Conservation (phyloP, 768 basidiomycete genomes). For the Rhodotorula paludigena region DNA sequence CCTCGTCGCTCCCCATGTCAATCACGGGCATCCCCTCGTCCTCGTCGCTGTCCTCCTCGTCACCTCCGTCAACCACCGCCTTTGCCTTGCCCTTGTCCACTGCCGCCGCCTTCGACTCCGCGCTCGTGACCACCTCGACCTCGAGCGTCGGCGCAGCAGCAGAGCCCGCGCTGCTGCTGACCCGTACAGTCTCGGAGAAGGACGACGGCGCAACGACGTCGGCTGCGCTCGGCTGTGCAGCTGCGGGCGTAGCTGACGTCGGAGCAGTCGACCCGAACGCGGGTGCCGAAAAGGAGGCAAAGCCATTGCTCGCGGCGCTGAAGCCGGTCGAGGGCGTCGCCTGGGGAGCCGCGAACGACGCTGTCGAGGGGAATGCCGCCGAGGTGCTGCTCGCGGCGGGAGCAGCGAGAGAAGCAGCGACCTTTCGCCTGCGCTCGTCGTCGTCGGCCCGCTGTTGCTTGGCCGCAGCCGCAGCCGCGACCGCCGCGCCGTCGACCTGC, state of each 20-base stretch:
- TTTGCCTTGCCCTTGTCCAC: conserved; percentile 3
- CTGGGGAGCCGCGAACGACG: not conserved
- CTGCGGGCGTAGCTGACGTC: not conserved
- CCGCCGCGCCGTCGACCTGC: not conserved
- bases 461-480: not conserved
- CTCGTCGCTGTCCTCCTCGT: conserved; percentile 21
- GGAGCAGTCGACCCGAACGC: conserved; percentile 14
- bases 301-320: not conserved
- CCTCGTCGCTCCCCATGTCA: conserved; percentile 28
- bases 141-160: no score
- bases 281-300: conserved; percentile 23
- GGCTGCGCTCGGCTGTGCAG: not conserved
- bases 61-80: not conserved
- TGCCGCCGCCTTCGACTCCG: not conserved
- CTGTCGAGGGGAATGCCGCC: not conserved
- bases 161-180: not conserved
- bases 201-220: not conserved
- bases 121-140: not conserved
- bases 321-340: not conserved
- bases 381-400: not conserved
- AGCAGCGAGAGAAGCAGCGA: not conserved
- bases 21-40: conserved; percentile 37
- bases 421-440: not conserved
- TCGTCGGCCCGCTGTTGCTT: no score
- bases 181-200: not conserved